Base-by-base conservation (phyloP, 202 grass and related monocot genomes). In the Elaeis oleifera region DNA sequence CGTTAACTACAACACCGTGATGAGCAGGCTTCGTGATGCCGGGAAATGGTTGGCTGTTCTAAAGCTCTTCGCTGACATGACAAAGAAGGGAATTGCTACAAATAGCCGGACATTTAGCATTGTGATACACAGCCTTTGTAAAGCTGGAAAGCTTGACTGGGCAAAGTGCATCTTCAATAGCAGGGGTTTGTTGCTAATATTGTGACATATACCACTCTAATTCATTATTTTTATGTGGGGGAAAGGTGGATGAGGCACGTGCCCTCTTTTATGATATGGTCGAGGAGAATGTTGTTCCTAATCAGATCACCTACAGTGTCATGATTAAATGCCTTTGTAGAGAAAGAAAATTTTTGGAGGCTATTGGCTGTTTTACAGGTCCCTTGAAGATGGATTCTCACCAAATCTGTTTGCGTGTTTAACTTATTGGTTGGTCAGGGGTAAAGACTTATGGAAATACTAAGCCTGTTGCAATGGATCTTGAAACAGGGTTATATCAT, bases 1-100 rank as follows among this genome's bases (percentile, higher is more conserved):
- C 32, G 73, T 88, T 60, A 96, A 96, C 50, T 96, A 88, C 70
- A 96, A 96, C 71, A 96, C 90, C 1, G 87, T 96, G 65, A 96
- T 96, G 86, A 75, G 70, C 76, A 70, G 78, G 78, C 83, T 90
- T 61, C 88, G 83, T 19, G 70, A 90, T 68, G 81, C 64, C 55
- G 18, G 70, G 64, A 78, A 49, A 76, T 87, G 78, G 83, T 64
- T 82, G 36, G 44, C 65, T 67, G 90, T 83, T 56, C 50, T 90
- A 49, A 96, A 96, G 61, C 76, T 96, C 28, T 88, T 90, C n/a
- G 17, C 68, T 2, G 81, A 90, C 56, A 96, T 96, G 87, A 25
- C 60, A n/a, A 88, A 96, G 69, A 96, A 88, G 53, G 84, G 87
- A 28, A 78, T 96, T 24, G 18, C 67, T 68, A 78, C 81, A 71